Conservation (phyloP, 495 filamentous ascomycete species). For the Cudoniella acicularis region DNA sequence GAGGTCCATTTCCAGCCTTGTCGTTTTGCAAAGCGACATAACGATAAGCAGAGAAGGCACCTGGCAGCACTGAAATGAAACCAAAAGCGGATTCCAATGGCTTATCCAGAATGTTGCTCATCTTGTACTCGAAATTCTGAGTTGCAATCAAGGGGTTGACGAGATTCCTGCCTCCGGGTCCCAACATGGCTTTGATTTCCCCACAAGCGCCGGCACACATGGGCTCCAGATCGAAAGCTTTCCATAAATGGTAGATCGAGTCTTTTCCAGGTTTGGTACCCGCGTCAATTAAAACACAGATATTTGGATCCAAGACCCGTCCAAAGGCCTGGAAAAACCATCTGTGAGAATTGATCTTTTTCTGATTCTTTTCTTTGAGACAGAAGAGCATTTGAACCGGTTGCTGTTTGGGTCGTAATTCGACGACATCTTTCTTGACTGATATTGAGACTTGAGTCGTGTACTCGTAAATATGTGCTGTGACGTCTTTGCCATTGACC, state of each 20-base stretch:
- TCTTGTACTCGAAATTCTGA: slow-evolving; percentile 99
- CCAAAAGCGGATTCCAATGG: slow-evolving; percentile 96
- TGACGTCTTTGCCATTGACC: slow-evolving; percentile 95
- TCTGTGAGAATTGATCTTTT: slow-evolving; percentile 99
- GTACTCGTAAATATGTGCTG: slow-evolving; percentile 99
- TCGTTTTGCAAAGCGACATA: slow-evolving; percentile 95
- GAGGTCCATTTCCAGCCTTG: slow-evolving; percentile 82
- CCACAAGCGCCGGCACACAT: slow-evolving; percentile 97
- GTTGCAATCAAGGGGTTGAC: slow-evolving; percentile 92
- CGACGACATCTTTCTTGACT: slow-evolving; percentile 84
- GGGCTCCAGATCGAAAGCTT: slow-evolving; percentile 95
- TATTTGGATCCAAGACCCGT: slow-evolving; percentile 86
- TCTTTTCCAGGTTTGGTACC: slow-evolving; percentile 90
- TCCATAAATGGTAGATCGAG: slow-evolving; percentile 97
- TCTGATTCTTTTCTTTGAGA: slow-evolving; percentile 99
- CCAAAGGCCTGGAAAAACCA: slow-evolving; percentile 99
- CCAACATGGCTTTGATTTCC: slow-evolving; percentile 99
- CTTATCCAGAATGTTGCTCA: slow-evolving; percentile 99
- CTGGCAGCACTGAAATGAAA: slow-evolving; percentile 94
- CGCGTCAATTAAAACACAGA: slow-evolving; percentile 94
- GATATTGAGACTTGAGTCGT: slow-evolving; percentile 88
- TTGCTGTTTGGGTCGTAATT: slow-evolving; percentile 69
- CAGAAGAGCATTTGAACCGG: slow-evolving; percentile 98
- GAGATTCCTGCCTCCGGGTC: slow-evolving; percentile 78
- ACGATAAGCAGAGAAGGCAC: slow-evolving; percentile 96